Conservation (phyloP, 208 protist genomes). For the Leishmania aethiopica region DNA sequence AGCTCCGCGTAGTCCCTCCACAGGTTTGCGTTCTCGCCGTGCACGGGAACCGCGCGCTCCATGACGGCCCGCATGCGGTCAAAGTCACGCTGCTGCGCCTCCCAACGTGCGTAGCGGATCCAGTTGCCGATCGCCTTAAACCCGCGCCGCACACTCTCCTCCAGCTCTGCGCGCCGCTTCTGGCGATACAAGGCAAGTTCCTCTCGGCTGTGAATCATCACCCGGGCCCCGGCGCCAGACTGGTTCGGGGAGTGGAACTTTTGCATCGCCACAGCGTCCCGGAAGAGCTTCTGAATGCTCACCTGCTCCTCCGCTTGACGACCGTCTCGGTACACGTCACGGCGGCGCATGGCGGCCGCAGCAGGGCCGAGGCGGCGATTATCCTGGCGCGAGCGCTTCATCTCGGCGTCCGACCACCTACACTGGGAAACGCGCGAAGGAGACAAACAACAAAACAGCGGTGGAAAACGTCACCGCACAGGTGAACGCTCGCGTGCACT, state of each 20-base stretch:
- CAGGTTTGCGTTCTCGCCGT: constrained; percentile 89
- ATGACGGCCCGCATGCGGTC: constrained; percentile 95
- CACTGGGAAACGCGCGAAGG: neutral
- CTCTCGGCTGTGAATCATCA: constrained; percentile 95
- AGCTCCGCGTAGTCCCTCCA: constrained; percentile 99
- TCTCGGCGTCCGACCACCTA: constrained; percentile 7
- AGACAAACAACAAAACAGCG: neutral
- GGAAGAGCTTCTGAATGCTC: constrained; percentile 97
- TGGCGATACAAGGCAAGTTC: constrained; percentile 95
- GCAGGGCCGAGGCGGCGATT: constrained; percentile 68
- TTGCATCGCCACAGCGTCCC: constrained; percentile 96
- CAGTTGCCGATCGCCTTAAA: constrained; percentile 84
- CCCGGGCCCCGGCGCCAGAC: constrained; percentile 65
- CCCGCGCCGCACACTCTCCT: constrained; percentile 92
- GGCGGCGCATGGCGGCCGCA: constrained; percentile 68
- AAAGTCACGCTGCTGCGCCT: constrained; percentile 97
- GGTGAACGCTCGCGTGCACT: neutral
- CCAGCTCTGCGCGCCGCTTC: constrained; percentile 95
- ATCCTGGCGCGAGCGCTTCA: constrained; percentile 62
- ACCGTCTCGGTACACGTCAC: constrained; percentile 71
- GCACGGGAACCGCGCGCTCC: constrained; percentile 93
- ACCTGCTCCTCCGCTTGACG: constrained; percentile 91
- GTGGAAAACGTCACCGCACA: neutral
- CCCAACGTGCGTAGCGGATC: constrained; percentile 98
- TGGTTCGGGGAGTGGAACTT: constrained; percentile 59